Conservation (phyloP, 1,139 yeast genomes). For the Geotrichum candidum region DNA sequence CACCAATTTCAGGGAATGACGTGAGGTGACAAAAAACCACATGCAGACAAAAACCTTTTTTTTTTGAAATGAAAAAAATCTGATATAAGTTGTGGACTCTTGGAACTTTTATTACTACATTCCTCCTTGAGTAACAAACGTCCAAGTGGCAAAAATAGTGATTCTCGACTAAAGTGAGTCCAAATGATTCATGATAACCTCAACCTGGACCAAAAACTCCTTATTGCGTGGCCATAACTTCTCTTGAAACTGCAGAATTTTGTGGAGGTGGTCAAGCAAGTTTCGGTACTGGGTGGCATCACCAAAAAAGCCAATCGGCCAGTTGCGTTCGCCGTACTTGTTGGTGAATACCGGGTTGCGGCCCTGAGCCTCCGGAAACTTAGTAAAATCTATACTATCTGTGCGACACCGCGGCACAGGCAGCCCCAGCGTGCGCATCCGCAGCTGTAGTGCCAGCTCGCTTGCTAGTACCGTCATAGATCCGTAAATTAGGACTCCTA, state of each 20-base stretch:
- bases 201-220: background rate
- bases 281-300: background rate
- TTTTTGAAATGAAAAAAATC: no score
- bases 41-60: no score
- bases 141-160: no score
- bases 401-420: background rate
- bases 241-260: background rate
- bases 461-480: background rate
- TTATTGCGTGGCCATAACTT: background rate
- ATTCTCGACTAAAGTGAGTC: background rate
- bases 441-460: background rate
- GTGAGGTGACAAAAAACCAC: no score
- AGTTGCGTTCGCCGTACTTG: background rate
- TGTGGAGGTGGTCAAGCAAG: background rate
- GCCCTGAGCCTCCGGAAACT: background rate
- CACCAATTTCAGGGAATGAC: no score
- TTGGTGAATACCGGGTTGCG: background rate
- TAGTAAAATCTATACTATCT: background rate
- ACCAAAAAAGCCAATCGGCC: constrained; percentile 1
- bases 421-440: background rate
- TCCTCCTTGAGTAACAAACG: no score
- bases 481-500: background rate
- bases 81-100: no score
- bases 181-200: background rate
- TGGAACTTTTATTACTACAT: no score